A percentile compares a stretch with the other conserved stretches of the same genome.
Evolutionary conservation across 1,284 basidiomycete genomes (phyloP).

Genomic region (Cutaneotrichosporon arboriforme): DNA sequence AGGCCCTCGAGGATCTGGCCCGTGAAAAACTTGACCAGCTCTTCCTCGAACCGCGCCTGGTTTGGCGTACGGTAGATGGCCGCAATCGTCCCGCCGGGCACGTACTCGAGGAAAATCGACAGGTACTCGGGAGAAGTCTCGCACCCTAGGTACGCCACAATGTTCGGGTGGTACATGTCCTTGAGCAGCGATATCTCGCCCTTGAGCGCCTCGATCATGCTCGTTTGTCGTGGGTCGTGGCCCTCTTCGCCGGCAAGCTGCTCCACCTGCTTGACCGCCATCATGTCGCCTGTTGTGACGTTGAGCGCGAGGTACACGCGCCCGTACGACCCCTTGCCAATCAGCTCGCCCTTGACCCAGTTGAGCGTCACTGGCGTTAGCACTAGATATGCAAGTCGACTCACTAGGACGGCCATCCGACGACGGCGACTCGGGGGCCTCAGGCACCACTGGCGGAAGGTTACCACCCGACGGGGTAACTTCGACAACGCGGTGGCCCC

Average conservation of each 20-base stretch:
- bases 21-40: conserved; percentile 88
- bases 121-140: conserved; percentile 85
- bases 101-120: conserved; percentile 98
- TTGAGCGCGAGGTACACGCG: conserved; percentile 94
- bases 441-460: conserved; percentile 48
- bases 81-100: conserved; percentile 93
- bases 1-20: conserved; percentile 86
- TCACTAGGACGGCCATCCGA: conserved; percentile 10
- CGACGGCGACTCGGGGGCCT: conserved; percentile 35
- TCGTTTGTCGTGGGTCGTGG: conserved; percentile 75
- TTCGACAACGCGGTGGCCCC: conserved; percentile 90
- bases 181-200: conserved; percentile 92
- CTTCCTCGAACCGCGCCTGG: conserved; percentile 63
- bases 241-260: conserved; percentile 80
- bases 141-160: conserved; percentile 87
- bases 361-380: conserved; percentile 66
- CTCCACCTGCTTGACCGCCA: conserved; percentile 99
- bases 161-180: conserved; percentile 93
- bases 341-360: conserved; percentile 96
- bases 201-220: conserved; percentile 84
- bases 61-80: conserved; percentile 87
- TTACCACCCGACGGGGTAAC: conserved; percentile 63
- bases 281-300: conserved; percentile 98
- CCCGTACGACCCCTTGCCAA: conserved; percentile 95
- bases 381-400: not conserved